phyloP scores from a whole-genome alignment of 306 rosid species.

The Cucumis cinereus region DNA sequence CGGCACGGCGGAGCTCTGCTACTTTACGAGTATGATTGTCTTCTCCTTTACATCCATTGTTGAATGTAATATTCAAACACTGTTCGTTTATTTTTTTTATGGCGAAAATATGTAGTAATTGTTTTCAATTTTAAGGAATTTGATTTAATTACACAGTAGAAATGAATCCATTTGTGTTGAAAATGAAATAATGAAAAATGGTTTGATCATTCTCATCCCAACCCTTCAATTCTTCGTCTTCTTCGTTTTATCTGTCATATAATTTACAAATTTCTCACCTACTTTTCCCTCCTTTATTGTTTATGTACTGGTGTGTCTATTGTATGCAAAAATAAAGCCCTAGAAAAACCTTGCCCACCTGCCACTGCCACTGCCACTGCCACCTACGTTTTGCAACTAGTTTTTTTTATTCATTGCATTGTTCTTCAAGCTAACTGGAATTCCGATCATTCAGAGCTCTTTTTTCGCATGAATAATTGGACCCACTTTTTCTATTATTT shows the following conservation, averaged over 20 bases:
- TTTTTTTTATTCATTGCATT: not conserved
- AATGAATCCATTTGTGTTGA: not conserved
- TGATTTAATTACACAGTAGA: slow-evolving; percentile 1
- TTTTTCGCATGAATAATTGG: not conserved
- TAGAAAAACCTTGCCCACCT: slow-evolving; percentile 10
- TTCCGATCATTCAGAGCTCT: slow-evolving; percentile 9
- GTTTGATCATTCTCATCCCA: not conserved
- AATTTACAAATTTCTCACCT: not conserved
- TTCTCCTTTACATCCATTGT: not conserved
- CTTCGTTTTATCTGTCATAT: not conserved
- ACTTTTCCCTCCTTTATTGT: not conserved
- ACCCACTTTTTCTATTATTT: not conserved
- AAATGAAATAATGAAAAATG: not conserved
- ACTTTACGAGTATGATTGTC: not conserved
- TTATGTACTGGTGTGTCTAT: not conserved
- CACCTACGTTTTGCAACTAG: not conserved
- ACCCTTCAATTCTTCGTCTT: slow-evolving; percentile 4
- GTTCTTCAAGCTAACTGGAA: slow-evolving; percentile 6
- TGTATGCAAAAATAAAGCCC: slow-evolving; percentile 21
- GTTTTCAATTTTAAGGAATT: not conserved
- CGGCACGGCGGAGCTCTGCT: not conserved
- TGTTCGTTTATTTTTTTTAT: not conserved
- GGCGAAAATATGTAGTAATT: not conserved
- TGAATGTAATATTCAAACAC: not conserved
- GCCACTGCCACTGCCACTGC: not conserved